These are phyloP conservation scores for Citrus medica DNA, from an alignment of 345 rosid species.

Conservation along the genomic window DNA sequence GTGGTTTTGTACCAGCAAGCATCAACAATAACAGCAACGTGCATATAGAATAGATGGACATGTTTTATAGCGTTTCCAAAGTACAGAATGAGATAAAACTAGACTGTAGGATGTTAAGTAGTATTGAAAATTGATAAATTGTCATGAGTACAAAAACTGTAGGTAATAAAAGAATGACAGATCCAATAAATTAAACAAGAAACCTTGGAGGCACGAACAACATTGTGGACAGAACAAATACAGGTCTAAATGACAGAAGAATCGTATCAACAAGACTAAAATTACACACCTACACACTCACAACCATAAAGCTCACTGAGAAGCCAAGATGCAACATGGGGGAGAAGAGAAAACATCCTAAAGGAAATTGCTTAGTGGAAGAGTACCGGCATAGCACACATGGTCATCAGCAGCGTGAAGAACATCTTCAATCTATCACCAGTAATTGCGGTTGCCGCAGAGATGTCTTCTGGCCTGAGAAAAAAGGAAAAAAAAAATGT, in stretches of 20 bases:
- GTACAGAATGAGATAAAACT: background rate
- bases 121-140: constrained; percentile 33
- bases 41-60: no score
- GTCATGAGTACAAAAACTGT: constrained; percentile 28
- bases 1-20: background rate
- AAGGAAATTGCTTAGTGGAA: constrained; percentile 15
- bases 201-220: constrained; percentile 13
- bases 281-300: constrained; percentile 36
- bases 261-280: constrained; percentile 30
- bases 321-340: constrained; percentile 15
- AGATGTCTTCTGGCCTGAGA: constrained; percentile 73
- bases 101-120: constrained; percentile 12
- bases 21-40: background rate
- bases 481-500: constrained; percentile 1
- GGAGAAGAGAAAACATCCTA: constrained; percentile 3
- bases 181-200: constrained; percentile 26
- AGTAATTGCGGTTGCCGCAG: constrained; percentile 34
- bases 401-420: constrained; percentile 30
- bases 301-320: constrained; percentile 29
- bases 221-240: constrained; percentile 4
- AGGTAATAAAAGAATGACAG: constrained; percentile 42
- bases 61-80: background rate
- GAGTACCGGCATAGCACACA: constrained; percentile 18
- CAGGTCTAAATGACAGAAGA: constrained; percentile 28
- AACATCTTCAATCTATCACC: constrained; percentile 23